A percentile compares a stretch with the other conserved stretches of the same genome.
Evolutionary conservation across 2,329 filamentous ascomycete species (phyloP).

Genomic region (Colletotrichum sp.): DNA sequence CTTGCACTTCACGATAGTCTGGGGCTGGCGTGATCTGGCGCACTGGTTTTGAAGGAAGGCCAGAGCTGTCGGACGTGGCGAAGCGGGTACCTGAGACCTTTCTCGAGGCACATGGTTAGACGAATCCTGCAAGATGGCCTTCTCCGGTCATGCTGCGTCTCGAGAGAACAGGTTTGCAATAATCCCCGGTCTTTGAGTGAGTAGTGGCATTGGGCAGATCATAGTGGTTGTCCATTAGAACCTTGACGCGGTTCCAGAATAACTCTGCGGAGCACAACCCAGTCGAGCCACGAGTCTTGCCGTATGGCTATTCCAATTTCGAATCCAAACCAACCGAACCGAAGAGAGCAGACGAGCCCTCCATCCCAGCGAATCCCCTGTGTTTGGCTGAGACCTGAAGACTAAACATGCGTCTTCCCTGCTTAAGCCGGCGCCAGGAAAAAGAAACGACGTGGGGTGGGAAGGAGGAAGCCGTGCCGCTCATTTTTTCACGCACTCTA

Average conservation of each 20-base stretch:
- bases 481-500: not conserved
- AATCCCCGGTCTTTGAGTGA: not conserved
- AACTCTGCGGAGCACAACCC: not conserved
- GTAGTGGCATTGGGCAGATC: not conserved
- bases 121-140: not conserved
- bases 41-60: not conserved
- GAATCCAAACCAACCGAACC: not conserved
- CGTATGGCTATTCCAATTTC: not conserved
- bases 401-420: conserved; percentile 10
- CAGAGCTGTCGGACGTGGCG: not conserved
- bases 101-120: conserved; percentile 1
- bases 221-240: not conserved
- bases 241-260: not conserved
- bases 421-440: conserved; percentile 4
- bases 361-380: not conserved
- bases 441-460: conserved; percentile 17
- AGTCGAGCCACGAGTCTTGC: not conserved
- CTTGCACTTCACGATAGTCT: conserved; percentile 14
- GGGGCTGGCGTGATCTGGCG: conserved; percentile 5
- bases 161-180: not conserved
- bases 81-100: conserved; percentile 20
- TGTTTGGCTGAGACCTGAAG: conserved; percentile 10
- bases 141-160: not conserved
- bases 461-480: not conserved
- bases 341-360: not conserved